A percentile compares a stretch with the other conserved stretches of the same genome.
Conservation (phyloP, 2,329 filamentous ascomycete species). For the Aspergillus texensis region DNA sequence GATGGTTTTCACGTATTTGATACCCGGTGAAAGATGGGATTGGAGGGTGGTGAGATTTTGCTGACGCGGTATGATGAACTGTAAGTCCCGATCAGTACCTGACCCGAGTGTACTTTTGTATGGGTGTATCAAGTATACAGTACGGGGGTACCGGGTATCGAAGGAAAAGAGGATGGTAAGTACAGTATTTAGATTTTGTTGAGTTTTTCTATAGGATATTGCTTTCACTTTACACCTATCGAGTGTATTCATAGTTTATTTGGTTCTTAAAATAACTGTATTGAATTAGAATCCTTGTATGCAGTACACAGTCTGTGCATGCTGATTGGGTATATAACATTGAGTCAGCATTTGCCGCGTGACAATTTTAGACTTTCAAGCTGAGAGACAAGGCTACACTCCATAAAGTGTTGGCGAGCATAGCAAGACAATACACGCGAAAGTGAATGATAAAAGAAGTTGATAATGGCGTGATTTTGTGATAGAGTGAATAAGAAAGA, state of each 20-base stretch:
- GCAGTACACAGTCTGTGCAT: background rate
- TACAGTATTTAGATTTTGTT: background rate
- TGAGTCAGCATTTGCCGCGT: background rate
- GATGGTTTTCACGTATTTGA: background rate
- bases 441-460: background rate
- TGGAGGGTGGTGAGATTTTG: background rate
- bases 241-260: background rate
- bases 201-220: background rate
- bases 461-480: background rate
- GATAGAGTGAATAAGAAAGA: background rate
- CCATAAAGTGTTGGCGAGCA: background rate
- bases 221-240: background rate
- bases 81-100: constrained; percentile 5
- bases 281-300: background rate
- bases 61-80: constrained; percentile 5
- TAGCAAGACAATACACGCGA: background rate
- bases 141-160: background rate
- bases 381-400: background rate
- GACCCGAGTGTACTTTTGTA: constrained; percentile 1
- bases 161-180: background rate
- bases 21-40: background rate
- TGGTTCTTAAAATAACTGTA: background rate
- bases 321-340: background rate
- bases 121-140: background rate
- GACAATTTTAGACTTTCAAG: constrained; percentile 2